These are phyloP conservation scores for Astrocystis sublimbata DNA, from an alignment of 495 filamentous ascomycete species.

Conservation along the genomic window DNA sequence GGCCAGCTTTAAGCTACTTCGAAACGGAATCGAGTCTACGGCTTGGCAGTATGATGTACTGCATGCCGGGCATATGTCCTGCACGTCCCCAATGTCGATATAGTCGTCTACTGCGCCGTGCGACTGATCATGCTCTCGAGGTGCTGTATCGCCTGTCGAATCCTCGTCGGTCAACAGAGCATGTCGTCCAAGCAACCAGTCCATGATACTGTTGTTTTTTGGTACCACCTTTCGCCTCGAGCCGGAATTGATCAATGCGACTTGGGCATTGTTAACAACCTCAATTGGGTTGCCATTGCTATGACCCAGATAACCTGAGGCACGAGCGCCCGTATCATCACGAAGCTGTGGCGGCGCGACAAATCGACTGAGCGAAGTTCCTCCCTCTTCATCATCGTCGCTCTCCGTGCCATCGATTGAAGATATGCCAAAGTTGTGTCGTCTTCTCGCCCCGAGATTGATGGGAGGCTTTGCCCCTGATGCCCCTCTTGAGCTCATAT, in stretches of 20 bases:
- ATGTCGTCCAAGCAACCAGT: conserved; percentile 9
- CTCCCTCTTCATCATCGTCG: conserved; percentile 13
- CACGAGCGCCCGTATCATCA: neutral
- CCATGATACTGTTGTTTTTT: neutral
- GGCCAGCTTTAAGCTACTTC: conserved; percentile 23
- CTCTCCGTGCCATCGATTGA: conserved; percentile 6
- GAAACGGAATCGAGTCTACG: conserved; percentile 28
- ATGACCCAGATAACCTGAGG: neutral
- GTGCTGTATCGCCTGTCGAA: neutral
- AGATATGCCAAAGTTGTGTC: neutral
- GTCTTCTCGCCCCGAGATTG: neutral
- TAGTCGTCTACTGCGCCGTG: conserved; percentile 18
- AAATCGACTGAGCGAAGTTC: neutral
- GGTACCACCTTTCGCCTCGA: neutral
- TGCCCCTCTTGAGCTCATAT: neutral
- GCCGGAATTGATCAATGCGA: neutral
- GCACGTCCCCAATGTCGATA: conserved; percentile 30
- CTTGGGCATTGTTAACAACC: too few species aligned
- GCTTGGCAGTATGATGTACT: conserved; percentile 28
- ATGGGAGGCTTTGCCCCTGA: neutral
- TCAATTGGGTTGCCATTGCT: neutral
- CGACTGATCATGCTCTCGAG: neutral
- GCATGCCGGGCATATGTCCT: conserved; percentile 31
- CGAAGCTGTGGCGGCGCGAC: neutral
- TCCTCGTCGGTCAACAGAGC: neutral